These are phyloP conservation scores for Calcarisporium arbuscula DNA, from an alignment of 2,329 filamentous ascomycete genomes.

Conservation along the genomic window DNA sequence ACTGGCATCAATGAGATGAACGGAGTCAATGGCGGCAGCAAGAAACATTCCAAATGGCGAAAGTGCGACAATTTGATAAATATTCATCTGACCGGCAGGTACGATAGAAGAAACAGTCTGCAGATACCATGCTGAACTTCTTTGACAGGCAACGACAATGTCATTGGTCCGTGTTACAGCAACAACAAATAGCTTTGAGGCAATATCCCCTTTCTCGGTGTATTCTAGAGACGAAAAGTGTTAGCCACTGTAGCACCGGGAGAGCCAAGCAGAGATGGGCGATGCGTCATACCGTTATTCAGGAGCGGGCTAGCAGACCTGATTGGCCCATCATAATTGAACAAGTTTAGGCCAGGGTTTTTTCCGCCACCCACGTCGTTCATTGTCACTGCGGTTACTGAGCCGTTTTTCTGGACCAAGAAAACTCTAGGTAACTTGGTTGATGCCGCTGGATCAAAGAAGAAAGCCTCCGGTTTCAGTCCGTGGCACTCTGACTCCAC, in stretches of 20 bases:
- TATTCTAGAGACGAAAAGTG: slow-evolving; percentile 5
- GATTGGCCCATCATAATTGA: slow-evolving; percentile 30
- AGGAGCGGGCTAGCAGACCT: slow-evolving; percentile 41
- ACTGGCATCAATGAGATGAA: slow-evolving; percentile 50
- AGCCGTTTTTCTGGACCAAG: slow-evolving; percentile 58
- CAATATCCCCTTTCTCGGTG: slow-evolving; percentile 8
- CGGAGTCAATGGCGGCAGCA: slow-evolving; percentile 47
- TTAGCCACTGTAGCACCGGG: neutral
- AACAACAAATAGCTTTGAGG: slow-evolving; percentile 22
- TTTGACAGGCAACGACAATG: slow-evolving; percentile 39
- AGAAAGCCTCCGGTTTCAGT: slow-evolving; percentile 56
- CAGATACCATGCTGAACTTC: slow-evolving; percentile 42
- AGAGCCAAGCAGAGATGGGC: neutral
- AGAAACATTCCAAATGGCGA: slow-evolving; percentile 54
- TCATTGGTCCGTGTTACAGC: slow-evolving; percentile 44
- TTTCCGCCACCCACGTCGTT: slow-evolving; percentile 35
- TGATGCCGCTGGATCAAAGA: slow-evolving; percentile 45
- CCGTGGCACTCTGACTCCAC: slow-evolving; percentile 44
- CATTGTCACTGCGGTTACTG: slow-evolving; percentile 46
- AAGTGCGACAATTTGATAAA: slow-evolving; percentile 51
- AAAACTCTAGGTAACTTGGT: slow-evolving; percentile 42
- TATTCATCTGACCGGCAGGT: too few species aligned
- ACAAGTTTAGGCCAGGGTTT: slow-evolving; percentile 37
- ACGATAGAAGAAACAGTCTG: slow-evolving; percentile 36
- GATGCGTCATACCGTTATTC: slow-evolving; percentile 34